These are phyloP conservation scores for Venturia asperata DNA, from an alignment of 2,329 filamentous ascomycete species.

Conservation along the genomic window DNA sequence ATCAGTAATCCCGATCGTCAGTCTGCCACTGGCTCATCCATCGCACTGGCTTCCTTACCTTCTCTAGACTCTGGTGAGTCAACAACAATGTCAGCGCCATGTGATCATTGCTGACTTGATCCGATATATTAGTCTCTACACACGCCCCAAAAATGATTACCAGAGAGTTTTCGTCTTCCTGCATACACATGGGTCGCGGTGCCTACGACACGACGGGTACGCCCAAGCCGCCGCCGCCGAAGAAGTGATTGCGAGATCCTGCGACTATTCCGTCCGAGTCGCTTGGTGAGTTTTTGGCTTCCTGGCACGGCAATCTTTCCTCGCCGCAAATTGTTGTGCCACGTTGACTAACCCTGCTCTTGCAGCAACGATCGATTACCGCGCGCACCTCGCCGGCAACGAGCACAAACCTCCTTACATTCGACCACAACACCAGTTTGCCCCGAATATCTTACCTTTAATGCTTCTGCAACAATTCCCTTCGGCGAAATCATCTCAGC, in stretches of 20 bases:
- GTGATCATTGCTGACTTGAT: constrained; percentile 8
- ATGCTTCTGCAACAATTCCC: not conserved
- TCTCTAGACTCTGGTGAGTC: constrained; percentile 13
- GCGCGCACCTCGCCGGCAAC: not conserved
- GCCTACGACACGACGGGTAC: constrained; percentile 45
- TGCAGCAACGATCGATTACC: constrained; percentile 8
- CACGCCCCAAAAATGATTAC: constrained; percentile 34
- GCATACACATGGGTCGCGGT: constrained; percentile 42
- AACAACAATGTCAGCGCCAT: not conserved
- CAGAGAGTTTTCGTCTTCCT: constrained; percentile 33
- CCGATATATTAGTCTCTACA: constrained; percentile 8
- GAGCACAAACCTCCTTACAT: not conserved
- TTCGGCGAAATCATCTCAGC: not conserved
- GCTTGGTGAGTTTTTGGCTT: not conserved
- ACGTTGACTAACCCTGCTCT: constrained; percentile 11
- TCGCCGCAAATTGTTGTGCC: not conserved
- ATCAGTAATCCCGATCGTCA: constrained; percentile 5
- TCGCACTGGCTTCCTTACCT: not conserved
- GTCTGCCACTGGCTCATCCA: constrained; percentile 5
- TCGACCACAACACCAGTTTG: constrained; percentile 3
- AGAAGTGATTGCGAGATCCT: constrained; percentile 24
- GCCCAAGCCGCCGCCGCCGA: constrained; percentile 39
- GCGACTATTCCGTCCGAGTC: not conserved
- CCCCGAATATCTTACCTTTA: constrained; percentile 9
- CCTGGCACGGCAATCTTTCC: not conserved